Evolutionary conservation across 192 early-diverging fungal species (phyloP).

Genomic region (Coemansia sp.): DNA sequence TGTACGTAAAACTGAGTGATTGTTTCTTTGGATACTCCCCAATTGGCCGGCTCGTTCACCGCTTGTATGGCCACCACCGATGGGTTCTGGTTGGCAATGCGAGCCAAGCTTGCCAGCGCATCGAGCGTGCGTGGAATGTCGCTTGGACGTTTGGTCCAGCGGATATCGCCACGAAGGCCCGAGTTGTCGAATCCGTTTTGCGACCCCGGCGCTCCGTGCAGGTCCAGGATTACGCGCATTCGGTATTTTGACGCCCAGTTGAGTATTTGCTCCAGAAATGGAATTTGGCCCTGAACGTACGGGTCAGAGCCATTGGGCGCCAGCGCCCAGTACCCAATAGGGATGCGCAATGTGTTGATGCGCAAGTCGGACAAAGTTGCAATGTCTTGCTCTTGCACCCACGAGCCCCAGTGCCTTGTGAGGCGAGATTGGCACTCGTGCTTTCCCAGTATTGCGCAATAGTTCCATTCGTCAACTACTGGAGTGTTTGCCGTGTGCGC

Average conservation of each 20-base stretch:
- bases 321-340: slow-evolving; percentile 71
- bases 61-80: slow-evolving; percentile 39
- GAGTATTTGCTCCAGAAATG: slow-evolving; percentile 56
- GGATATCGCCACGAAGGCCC: slow-evolving; percentile 42
- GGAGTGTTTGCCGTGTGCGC: slow-evolving; percentile 17
- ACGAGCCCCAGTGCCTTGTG: slow-evolving; percentile 58
- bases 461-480: slow-evolving; percentile 63
- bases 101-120: slow-evolving; percentile 29
- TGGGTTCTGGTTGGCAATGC: slow-evolving; percentile 35
- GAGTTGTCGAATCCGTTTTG: slow-evolving; percentile 67
- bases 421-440: slow-evolving; percentile 52
- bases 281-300: slow-evolving; percentile 58
- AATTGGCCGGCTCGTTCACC: slow-evolving; percentile 55
- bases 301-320: slow-evolving; percentile 54
- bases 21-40: slow-evolving; percentile 37
- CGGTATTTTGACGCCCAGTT: slow-evolving; percentile 64
- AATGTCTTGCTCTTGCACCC: slow-evolving; percentile 62
- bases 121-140: slow-evolving; percentile 34
- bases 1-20: slow-evolving; percentile 39
- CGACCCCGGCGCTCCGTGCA: slow-evolving; percentile 70
- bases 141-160: slow-evolving; percentile 29
- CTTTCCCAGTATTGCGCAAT: slow-evolving; percentile 59
- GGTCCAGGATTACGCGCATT: slow-evolving; percentile 64
- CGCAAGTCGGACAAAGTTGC: slow-evolving; percentile 53
- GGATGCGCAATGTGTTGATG: slow-evolving; percentile 69